These are phyloP conservation scores for Globisporangium spinosum DNA, from an alignment of 352 stramenopile genomes.

Conservation along the genomic window DNA sequence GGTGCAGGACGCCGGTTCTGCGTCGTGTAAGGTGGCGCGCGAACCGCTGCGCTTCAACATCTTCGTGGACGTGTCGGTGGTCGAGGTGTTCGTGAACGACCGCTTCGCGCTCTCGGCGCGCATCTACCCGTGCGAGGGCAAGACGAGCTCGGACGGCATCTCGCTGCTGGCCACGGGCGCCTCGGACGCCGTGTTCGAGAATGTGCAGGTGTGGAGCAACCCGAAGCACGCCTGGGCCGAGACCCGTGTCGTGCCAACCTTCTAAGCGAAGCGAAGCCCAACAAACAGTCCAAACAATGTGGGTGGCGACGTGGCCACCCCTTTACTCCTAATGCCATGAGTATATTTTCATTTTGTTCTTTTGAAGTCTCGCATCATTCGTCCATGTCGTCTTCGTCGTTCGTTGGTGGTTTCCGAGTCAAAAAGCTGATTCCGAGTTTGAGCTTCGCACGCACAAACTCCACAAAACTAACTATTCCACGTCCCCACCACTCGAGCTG, in stretches of 20 bases:
- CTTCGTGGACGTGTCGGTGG: slow-evolving; percentile 66
- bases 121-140: slow-evolving; percentile 54
- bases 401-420: too few species aligned
- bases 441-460: too few species aligned
- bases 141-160: slow-evolving; percentile 54
- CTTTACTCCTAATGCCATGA: background rate
- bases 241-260: slow-evolving; percentile 30
- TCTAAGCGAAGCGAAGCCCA: slow-evolving; percentile 19
- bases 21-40: slow-evolving; percentile 30
- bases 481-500: too few species aligned
- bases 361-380: too few species aligned
- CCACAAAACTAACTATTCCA: too few species aligned
- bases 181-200: slow-evolving; percentile 41
- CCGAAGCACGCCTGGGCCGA: slow-evolving; percentile 58
- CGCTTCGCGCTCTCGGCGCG: slow-evolving; percentile 60
- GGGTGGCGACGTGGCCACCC: background rate
- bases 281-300: background rate
- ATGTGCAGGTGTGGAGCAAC: slow-evolving; percentile 63
- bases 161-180: slow-evolving; percentile 36
- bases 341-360: background rate
- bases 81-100: slow-evolving; percentile 72
- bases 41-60: slow-evolving; percentile 57
- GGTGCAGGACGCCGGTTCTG: slow-evolving; percentile 23
- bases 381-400: too few species aligned
- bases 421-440: too few species aligned